These are phyloP conservation scores for Oxytropis ochrocephala DNA, from an alignment of 306 rosid genomes.

Conservation along the genomic window DNA sequence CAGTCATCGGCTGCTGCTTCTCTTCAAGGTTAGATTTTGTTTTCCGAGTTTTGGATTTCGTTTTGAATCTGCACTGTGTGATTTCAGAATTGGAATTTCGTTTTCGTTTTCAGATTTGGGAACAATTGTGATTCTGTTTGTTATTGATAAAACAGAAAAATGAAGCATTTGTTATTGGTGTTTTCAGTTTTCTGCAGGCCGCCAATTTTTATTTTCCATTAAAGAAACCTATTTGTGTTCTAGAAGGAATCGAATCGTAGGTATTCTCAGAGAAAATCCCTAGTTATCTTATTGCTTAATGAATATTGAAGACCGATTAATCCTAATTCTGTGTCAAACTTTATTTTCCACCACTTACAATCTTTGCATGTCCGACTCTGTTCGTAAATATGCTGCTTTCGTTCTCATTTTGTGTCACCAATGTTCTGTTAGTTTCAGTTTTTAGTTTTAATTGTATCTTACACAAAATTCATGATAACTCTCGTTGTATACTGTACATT, in stretches of 20 bases:
- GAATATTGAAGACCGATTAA: not conserved
- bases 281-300: not conserved
- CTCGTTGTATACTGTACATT: not conserved
- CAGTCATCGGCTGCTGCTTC: too few relatives aligned
- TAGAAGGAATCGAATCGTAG: not conserved
- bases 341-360: not conserved
- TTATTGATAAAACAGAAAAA: too few relatives aligned
- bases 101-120: too few relatives aligned
- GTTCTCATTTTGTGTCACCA: not conserved
- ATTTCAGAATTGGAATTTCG: too few relatives aligned
- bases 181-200: too few relatives aligned
- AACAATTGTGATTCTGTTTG: too few relatives aligned
- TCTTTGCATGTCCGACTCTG: conserved; percentile 22
- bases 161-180: too few relatives aligned
- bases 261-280: not conserved
- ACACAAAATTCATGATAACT: not conserved
- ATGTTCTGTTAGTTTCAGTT: not conserved
- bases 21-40: too few relatives aligned
- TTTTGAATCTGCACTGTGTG: too few relatives aligned
- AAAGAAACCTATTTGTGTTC: too few relatives aligned
- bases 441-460: not conserved
- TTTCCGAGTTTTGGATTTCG: too few relatives aligned
- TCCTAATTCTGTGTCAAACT: not conserved
- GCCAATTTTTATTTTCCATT: too few relatives aligned
- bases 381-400: not conserved